phyloP scores from a whole-genome alignment of 257 asterid species.

The Solanum medicagineum region DNA sequence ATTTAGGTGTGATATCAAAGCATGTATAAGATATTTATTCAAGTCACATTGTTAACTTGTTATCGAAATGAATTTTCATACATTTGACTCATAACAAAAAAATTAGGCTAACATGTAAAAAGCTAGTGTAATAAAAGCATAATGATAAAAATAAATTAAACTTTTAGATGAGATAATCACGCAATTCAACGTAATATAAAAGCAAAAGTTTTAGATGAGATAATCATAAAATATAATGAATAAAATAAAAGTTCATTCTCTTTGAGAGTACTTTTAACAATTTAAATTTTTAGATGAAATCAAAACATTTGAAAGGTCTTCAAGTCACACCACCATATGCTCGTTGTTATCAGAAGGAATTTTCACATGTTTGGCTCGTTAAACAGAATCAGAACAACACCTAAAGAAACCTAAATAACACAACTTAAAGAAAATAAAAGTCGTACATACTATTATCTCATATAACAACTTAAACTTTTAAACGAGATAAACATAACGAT shows the following conservation, averaged over 20 bases:
- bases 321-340: background rate
- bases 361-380: background rate
- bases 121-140: background rate
- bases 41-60: accelerated
- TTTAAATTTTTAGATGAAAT: background rate
- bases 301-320: background rate
- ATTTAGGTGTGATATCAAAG: accelerated
- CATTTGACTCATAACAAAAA: background rate
- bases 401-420: background rate
- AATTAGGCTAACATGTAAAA: background rate
- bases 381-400: background rate
- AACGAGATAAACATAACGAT: background rate
- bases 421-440: background rate
- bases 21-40: background rate
- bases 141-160: no score
- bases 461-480: background rate
- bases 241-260: no score
- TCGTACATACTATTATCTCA: background rate
- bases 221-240: no score
- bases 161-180: no score
- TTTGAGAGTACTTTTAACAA: no score
- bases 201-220: no score
- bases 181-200: no score
- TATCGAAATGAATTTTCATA: background rate
- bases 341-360: background rate